Percentiles rank a stretch among this genome's conserved stretches.
Conservation (phyloP, 768 basidiomycete species). For the Sporobolomyces roseus region DNA sequence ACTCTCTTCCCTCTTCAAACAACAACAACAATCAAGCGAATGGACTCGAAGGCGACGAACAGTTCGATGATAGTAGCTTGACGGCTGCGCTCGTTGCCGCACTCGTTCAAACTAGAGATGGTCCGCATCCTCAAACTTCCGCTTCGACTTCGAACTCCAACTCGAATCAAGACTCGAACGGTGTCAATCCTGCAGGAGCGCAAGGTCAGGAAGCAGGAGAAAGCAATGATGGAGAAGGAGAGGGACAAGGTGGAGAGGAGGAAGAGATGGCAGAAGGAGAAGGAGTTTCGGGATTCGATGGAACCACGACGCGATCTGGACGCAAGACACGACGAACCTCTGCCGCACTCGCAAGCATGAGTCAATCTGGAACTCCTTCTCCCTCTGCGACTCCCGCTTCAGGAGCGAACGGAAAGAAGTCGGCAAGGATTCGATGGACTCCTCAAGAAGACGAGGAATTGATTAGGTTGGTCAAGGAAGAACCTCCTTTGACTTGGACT, state of each 20-base stretch:
- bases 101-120: slow-evolving; percentile 9
- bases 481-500: slow-evolving; percentile 32
- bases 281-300: not conserved
- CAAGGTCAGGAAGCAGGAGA: not conserved
- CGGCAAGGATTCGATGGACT: slow-evolving; percentile 19
- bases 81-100: slow-evolving; percentile 8
- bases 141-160: not conserved
- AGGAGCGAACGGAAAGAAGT: no score
- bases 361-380: no score
- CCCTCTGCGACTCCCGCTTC: no score
- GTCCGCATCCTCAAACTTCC: not conserved
- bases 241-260: no score
- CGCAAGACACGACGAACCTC: not conserved
- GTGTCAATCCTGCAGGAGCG: no score
- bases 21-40: not conserved
- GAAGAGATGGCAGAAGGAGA: not conserved
- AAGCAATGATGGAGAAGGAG: no score
- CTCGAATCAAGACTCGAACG: not conserved
- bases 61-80: no score
- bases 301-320: slow-evolving; percentile 1
- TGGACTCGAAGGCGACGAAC: no score
- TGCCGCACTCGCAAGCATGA: not conserved
- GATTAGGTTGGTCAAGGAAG: slow-evolving; percentile 13
- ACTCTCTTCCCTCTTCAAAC: not conserved
- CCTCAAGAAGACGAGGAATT: slow-evolving; percentile 13